Conservation (phyloP, 2,329 filamentous ascomycete genomes). For the Paecilomyces dactylethromorphus region DNA sequence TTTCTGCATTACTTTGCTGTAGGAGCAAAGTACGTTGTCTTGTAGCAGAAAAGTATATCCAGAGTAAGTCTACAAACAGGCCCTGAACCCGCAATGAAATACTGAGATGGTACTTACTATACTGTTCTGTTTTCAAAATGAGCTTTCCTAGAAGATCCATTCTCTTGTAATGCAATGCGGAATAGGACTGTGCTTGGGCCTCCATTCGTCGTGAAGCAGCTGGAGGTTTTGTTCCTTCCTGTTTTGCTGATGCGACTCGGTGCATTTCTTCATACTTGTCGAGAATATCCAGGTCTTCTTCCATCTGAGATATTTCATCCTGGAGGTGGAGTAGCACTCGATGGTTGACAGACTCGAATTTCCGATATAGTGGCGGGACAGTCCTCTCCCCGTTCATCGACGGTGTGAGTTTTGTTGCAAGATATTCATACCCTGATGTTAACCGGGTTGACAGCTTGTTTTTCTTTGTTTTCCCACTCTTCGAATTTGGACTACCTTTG, state of each 20-base stretch:
- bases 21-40: conserved; percentile 40
- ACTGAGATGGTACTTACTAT: conserved; percentile 41
- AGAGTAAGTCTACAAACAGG: neutral
- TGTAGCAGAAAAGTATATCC: neutral
- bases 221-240: conserved; percentile 23
- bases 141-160: conserved; percentile 49
- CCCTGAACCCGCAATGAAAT: neutral
- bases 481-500: conserved; percentile 20
- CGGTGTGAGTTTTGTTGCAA: conserved; percentile 25
- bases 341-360: conserved; percentile 76
- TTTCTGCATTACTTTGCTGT: conserved; percentile 40
- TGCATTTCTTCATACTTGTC: conserved; percentile 52
- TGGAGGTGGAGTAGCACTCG: conserved; percentile 76
- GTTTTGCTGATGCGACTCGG: conserved; percentile 23
- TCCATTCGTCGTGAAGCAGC: conserved; percentile 36
- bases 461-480: conserved; percentile 13
- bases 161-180: conserved; percentile 48
- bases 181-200: conserved; percentile 43
- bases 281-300: conserved; percentile 66
- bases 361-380: conserved; percentile 64
- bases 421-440: conserved; percentile 28
- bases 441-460: conserved; percentile 15
- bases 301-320: conserved; percentile 74
- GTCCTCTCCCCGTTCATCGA: conserved; percentile 20
- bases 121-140: conserved; percentile 54